Percentiles rank a stretch among this genome's conserved stretches.
These are phyloP conservation scores for Fraxinus nigra DNA, from an alignment of 305 asterid species.

Conservation along the genomic window DNA sequence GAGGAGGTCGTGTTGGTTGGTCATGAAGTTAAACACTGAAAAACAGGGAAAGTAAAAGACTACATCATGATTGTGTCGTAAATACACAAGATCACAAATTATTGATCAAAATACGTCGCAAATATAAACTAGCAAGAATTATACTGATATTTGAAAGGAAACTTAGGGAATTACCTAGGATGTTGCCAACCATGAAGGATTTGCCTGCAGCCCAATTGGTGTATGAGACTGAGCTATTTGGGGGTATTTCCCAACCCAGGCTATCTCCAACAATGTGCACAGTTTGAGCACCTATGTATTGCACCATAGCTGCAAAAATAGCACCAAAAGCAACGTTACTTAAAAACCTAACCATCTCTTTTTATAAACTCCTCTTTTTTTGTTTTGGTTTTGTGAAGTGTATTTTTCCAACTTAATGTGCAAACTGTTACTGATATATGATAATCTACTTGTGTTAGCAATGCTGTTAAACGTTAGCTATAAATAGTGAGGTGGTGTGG, in stretches of 20 bases:
- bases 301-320: constrained; percentile 22
- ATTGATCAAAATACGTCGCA: no score
- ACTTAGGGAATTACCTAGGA: constrained; percentile 27
- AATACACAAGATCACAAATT: no score
- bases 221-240: constrained; percentile 25
- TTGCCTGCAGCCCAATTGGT: constrained; percentile 38
- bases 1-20: constrained; percentile 36
- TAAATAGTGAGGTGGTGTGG: constrained; percentile 21
- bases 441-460: background rate
- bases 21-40: constrained; percentile 42
- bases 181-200: constrained; percentile 45
- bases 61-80: background rate
- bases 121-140: background rate
- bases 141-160: background rate
- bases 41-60: background rate
- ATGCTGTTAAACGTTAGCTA: background rate
- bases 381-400: background rate
- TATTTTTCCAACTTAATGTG: background rate
- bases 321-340: constrained; percentile 20
- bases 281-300: constrained; percentile 31
- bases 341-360: constrained; percentile 25
- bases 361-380: background rate
- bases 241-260: constrained; percentile 45
- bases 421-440: background rate
- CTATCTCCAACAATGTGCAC: constrained; percentile 43